phyloP scores from a whole-genome alignment of 1,284 basidiomycete genomes.

The Gomphus bonarii region DNA sequence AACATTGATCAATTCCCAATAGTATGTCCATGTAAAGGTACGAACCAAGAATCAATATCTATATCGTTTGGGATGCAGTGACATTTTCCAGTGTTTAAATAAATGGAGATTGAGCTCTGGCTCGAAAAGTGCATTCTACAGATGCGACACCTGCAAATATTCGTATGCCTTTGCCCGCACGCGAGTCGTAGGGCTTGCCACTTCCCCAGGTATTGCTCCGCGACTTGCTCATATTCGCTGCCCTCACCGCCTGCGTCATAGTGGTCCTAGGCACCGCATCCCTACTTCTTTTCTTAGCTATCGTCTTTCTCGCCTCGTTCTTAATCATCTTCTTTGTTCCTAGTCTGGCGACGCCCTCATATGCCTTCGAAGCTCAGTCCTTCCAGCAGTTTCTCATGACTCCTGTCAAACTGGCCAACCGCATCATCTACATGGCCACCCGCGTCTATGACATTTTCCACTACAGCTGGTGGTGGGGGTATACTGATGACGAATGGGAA shows the following conservation, averaged over 20 bases:
- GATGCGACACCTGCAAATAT: constrained; percentile 69
- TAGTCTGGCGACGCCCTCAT: constrained; percentile 15
- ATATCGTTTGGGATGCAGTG: background rate
- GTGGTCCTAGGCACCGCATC: constrained; percentile 60
- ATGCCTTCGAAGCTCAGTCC: constrained; percentile 25
- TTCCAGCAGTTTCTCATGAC: constrained; percentile 40
- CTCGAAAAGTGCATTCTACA: constrained; percentile 53
- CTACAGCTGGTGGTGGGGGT: constrained; percentile 2
- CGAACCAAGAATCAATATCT: background rate
- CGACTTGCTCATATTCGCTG: background rate
- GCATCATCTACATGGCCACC: constrained; percentile 53
- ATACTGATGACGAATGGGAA: background rate
- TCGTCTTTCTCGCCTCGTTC: constrained; percentile 64
- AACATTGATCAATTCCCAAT: background rate
- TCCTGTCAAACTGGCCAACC: constrained; percentile 48
- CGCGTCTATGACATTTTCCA: constrained; percentile 19
- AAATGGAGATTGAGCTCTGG: constrained; percentile 55
- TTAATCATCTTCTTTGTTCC: constrained; percentile 54
- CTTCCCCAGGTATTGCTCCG: constrained; percentile 50
- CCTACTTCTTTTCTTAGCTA: constrained; percentile 48
- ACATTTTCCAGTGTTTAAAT: constrained; percentile 40
- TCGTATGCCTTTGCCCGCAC: constrained; percentile 65
- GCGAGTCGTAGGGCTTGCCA: constrained; percentile 54
- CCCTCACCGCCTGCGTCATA: constrained; percentile 19
- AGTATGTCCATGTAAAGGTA: constrained; percentile 17